These are phyloP conservation scores for Cynara cardunculus DNA, from an alignment of 129 eudicot genomes.

Conservation along the genomic window DNA sequence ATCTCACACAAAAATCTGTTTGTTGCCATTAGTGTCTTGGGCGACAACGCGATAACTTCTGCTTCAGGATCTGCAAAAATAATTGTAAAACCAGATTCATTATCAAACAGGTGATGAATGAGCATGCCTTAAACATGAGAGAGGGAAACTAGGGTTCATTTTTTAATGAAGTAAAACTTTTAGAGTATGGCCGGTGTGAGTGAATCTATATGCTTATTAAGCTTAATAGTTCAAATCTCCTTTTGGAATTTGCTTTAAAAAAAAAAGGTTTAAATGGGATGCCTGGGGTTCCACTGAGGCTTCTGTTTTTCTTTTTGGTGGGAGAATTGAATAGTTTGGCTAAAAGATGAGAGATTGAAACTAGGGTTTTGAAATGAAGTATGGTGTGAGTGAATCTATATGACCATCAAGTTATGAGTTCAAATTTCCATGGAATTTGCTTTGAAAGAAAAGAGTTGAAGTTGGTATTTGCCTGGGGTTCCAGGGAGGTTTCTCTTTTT, in stretches of 20 bases:
- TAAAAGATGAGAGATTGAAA: background rate
- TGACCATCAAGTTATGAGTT: background rate
- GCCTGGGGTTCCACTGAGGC: background rate
- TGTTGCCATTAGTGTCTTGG: conserved; percentile 95
- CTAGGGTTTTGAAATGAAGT: background rate
- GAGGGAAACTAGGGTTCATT: background rate
- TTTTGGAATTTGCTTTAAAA: background rate
- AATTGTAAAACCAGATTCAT: background rate
- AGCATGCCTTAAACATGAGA: background rate
- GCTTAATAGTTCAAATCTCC: background rate
- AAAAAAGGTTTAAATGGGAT: background rate
- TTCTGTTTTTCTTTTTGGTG: background rate
- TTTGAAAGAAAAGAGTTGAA: background rate
- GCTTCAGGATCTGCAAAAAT: conserved; percentile 80
- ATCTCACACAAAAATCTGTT: conserved; percentile 93
- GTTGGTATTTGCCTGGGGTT: conserved; percentile 58
- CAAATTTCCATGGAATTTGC: background rate
- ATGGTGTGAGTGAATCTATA: background rate
- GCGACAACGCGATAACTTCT: conserved; percentile 86
- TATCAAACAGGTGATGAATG: background rate
- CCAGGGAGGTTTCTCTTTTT: conserved; percentile 97
- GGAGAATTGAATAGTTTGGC: background rate
- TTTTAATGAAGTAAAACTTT: conserved; percentile 11
- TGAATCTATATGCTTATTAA: background rate
- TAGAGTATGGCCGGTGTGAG: background rate